phyloP scores from a whole-genome alignment of 768 basidiomycete genomes.

The Auricularia auricula-judae region DNA sequence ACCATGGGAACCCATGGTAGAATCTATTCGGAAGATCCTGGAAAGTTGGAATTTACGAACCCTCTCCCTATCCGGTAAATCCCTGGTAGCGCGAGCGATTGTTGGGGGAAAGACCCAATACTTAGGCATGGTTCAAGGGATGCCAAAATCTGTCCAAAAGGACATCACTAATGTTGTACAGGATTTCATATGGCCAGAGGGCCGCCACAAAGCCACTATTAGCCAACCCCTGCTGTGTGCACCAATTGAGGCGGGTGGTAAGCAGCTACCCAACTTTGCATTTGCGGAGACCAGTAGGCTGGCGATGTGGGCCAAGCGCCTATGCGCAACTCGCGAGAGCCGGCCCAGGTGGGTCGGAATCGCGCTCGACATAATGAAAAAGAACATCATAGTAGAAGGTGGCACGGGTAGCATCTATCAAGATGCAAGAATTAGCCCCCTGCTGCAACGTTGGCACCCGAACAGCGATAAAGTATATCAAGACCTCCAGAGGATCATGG shows the following conservation, averaged over 20 bases:
- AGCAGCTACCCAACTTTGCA: not conserved
- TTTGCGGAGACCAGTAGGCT: not conserved
- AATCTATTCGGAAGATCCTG: not conserved
- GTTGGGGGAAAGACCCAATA: not conserved
- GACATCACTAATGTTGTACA: slow-evolving; percentile 12
- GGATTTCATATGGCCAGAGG: slow-evolving; percentile 18
- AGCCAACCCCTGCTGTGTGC: not conserved
- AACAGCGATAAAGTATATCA: not conserved
- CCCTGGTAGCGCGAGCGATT: not conserved
- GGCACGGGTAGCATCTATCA: not conserved
- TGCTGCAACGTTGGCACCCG: not conserved
- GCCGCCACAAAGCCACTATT: not conserved
- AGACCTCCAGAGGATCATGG: not conserved
- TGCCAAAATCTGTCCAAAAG: slow-evolving; percentile 19
- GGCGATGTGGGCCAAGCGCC: not conserved
- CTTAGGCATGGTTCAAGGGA: slow-evolving; percentile 15
- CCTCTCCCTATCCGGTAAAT: not conserved
- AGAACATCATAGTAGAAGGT: not conserved
- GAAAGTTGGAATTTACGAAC: slow-evolving; percentile 6
- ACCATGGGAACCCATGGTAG: not conserved
- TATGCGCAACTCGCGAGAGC: not conserved
- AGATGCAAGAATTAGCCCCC: not conserved
- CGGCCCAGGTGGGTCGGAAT: not conserved
- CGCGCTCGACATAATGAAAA: not conserved
- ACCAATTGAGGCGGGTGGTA: not conserved